Base-by-base conservation (phyloP, 169 alveolate species). In the Amoebophrya sp. region DNA sequence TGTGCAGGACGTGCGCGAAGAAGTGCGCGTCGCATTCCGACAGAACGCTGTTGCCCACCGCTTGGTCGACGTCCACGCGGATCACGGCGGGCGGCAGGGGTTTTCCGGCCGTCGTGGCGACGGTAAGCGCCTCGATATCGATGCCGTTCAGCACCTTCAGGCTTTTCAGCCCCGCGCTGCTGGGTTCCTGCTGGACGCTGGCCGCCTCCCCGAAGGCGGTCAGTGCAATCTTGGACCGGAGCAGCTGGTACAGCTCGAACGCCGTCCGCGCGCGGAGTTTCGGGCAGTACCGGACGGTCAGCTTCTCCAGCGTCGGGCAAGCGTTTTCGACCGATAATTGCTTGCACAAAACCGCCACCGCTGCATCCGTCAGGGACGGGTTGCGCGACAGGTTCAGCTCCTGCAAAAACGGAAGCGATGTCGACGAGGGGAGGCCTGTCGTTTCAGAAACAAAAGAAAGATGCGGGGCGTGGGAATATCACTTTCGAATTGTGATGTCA, bases 21-120 rank as follows among this genome's bases (percentile, higher is more conserved):
- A 77, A 92, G 92, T 92, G 92, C 90, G 90, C 90, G 89, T 92
- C 93, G 83, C 93, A 92, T 66, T 92, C 92, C 12, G 92, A 89
- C 90, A 92, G 66, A 12, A 47, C 18, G n/a, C n/a, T n/a, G n/a
- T n/a, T n/a, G n/a, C 83, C 83, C 7, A 66, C 83, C 32, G 83
- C 83, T 25, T 66, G 83, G 83, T 66, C 83, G 0, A 66, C 35
- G 35, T 66, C 83, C 35, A 66, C 83, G 38, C 83, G 29, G 0
- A 66, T 66, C 32, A 66, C 83, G 32, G 83, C 83, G 1, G 83
- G 83, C 35, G 83, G 83, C 35, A 66, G 83, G 2, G 83, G 83
- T n/a, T 66, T 66, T 7, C 83, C 83, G 32, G 29, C 39, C 1
- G 83, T 25, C 12, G 83, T 66, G 12, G 83, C 83, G 29, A 1